Percentiles rank a stretch among this genome's conserved stretches.
These are phyloP conservation scores for Aspergillus sp. DNA, from an alignment of 2,329 filamentous ascomycete genomes.

Conservation along the genomic window DNA sequence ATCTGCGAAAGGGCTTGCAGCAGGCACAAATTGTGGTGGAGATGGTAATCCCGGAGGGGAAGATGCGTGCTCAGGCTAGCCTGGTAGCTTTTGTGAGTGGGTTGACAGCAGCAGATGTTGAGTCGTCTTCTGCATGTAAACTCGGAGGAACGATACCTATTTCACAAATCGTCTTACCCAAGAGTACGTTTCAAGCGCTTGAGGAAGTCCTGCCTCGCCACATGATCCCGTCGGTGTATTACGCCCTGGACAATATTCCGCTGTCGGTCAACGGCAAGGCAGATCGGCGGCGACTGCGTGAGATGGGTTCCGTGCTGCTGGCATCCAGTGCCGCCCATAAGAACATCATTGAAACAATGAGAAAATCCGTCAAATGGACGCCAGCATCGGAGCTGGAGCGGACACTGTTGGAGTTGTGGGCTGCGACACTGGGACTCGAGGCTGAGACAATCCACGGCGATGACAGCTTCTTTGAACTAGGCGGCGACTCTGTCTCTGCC, in stretches of 20 bases:
- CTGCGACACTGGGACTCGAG: not conserved
- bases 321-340: not conserved
- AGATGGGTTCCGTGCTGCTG: not conserved
- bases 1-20: not conserved
- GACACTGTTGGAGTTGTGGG: not conserved
- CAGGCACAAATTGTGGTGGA: not conserved
- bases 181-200: not conserved
- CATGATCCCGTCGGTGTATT: constrained; percentile 7
- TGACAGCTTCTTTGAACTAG: not conserved
- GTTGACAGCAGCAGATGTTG: not conserved
- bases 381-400: not conserved
- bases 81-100: not conserved
- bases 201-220: not conserved
- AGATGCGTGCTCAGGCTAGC: not conserved
- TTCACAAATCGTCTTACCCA: not conserved
- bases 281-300: not conserved
- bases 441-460: not conserved
- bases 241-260: not conserved
- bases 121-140: not conserved
- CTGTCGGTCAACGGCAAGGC: not conserved
- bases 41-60: not conserved
- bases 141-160: not conserved
- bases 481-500: not conserved
- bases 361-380: not conserved
- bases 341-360: not conserved